Evolutionary conservation across 495 filamentous ascomycete genomes (phyloP), one percentile per base, ranked within the genome.

Genomic region (Lentithecium fluviatile): DNA sequence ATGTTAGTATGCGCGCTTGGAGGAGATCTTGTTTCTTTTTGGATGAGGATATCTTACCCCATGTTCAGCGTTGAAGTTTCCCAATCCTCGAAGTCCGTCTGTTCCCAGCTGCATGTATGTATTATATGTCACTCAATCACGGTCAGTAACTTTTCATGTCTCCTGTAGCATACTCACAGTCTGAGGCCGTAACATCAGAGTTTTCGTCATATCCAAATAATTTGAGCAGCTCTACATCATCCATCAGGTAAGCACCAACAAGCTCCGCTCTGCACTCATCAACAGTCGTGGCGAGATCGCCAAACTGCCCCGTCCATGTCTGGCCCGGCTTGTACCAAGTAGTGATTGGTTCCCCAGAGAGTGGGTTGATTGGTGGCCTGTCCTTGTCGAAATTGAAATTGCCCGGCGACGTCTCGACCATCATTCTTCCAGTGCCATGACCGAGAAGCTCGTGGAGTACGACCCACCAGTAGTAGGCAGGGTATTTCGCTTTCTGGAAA

Each of bases 191-290:
- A 36, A 77, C 74, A 25, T 72, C 59, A 8, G 67, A 69, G 17
- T 64, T 50, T 12, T 73, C 68, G 59, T 68, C 40, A 29, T 60
- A 78, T 1, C 77, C 79, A 60, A 79, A 77, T n/a, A 79, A 36
- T 10, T 46, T 56, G 7, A 80, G 55, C 1, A 80, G 50, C 40
- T 77, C 72, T 17, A 46, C 40, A 40, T 80, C 71, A 58, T 75
- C 70, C 64, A 76, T 73, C 7, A 81, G 62, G 64, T 76, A 78
- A n/a, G 70, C 70, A 12, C 1, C 69, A 70, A 80, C 72, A 24
- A 76, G 64, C 51, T 78, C 74, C 2, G 77, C 76, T 23, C 79
- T 69, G 62, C 79, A 81, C 56, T 82, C 79, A 25, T 82, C 80
- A 6, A 79, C 67, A 11, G 72, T 76, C 1, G 73, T 77, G 7